phyloP scores from a whole-genome alignment of 805 yeast species.

The Metschnikowia corniflorae region DNA sequence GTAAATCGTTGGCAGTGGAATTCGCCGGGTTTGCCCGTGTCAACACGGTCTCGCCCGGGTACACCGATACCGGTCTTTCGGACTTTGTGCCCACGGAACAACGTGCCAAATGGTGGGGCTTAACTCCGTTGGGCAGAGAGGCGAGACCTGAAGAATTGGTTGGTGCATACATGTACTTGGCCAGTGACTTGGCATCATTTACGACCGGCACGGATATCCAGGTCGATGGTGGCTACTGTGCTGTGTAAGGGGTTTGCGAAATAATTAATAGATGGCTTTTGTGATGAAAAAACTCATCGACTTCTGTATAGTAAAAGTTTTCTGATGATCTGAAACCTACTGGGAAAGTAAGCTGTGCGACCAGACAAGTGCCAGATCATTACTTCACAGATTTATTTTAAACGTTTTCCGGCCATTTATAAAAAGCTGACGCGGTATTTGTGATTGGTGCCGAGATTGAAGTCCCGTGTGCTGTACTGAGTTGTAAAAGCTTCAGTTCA shows the following conservation, averaged over 20 bases:
- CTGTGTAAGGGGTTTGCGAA: slow-evolving; percentile 13
- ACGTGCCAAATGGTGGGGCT: slow-evolving; percentile 23
- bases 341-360: too few species aligned
- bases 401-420: too few species aligned
- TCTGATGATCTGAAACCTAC: too few species aligned
- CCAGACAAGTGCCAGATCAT: too few species aligned
- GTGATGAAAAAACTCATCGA: too few species aligned
- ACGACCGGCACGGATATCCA: slow-evolving; percentile 22
- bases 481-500: too few species aligned
- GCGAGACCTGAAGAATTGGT: slow-evolving; percentile 22
- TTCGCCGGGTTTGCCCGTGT: slow-evolving; percentile 22
- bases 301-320: too few species aligned
- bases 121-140: slow-evolving; percentile 23
- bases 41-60: slow-evolving; percentile 22
- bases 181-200: slow-evolving; percentile 22
- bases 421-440: too few species aligned
- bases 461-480: too few species aligned
- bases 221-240: slow-evolving; percentile 23
- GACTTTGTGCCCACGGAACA: slow-evolving; percentile 20
- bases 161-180: slow-evolving; percentile 24
- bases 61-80: slow-evolving; percentile 21
- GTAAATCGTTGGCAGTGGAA: slow-evolving; percentile 22
- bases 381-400: too few species aligned
- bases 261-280: too few species aligned
- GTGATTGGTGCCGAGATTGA: too few species aligned